Evolutionary conservation across 1,284 basidiomycete genomes (phyloP).

Genomic region (Leccinum glutinopallens): DNA sequence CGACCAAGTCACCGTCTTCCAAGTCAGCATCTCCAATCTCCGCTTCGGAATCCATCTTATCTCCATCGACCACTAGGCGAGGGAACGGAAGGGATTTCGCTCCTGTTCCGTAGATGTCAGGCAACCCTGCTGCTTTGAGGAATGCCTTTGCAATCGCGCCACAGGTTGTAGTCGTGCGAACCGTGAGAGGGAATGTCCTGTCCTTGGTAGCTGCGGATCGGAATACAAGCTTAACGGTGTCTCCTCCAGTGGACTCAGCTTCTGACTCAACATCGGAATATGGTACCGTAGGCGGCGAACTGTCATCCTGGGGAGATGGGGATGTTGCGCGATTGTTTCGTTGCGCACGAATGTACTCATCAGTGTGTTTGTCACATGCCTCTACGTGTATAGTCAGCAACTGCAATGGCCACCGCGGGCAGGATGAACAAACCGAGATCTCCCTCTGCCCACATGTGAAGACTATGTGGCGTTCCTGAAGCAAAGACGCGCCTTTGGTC

Average conservation of each 20-base stretch:
- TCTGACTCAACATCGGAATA: conserved; percentile 46
- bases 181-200: conserved; percentile 62
- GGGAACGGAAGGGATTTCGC: conserved; percentile 42
- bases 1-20: conserved; percentile 77
- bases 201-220: conserved; percentile 52
- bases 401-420: neutral
- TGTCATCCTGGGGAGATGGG: conserved; percentile 21
- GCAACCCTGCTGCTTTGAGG: conserved; percentile 61
- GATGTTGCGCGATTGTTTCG: conserved; percentile 35
- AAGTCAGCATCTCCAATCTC: conserved; percentile 66
- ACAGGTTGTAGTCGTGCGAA: conserved; percentile 73
- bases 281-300: conserved; percentile 21
- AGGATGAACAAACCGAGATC: conserved; percentile 53
- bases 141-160: conserved; percentile 71
- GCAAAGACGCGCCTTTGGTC: conserved; percentile 63
- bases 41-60: conserved; percentile 55
- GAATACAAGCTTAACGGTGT: conserved; percentile 63
- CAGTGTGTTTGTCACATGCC: conserved; percentile 62
- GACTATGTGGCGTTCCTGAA: conserved; percentile 63
- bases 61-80: conserved; percentile 64
- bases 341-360: conserved; percentile 57
- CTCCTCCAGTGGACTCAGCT: conserved; percentile 41
- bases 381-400: conserved; percentile 43
- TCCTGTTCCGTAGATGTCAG: conserved; percentile 48
- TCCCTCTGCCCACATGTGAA: conserved; percentile 66